A percentile compares a stretch with the other conserved stretches of the same genome.
Conservation (phyloP, 371 early-diverging fungal genomes). For the Mucor mucedo region DNA sequence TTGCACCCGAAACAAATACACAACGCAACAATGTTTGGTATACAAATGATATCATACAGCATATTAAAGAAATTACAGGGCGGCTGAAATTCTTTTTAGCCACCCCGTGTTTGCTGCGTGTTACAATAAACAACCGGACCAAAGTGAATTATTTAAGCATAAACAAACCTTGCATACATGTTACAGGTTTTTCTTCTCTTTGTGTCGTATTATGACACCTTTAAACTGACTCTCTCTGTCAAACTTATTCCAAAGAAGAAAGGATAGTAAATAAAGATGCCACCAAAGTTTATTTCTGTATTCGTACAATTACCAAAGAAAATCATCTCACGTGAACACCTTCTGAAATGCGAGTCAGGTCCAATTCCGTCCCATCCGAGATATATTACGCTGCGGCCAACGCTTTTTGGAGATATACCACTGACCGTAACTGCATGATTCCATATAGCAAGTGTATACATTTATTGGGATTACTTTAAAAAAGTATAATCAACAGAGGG, state of each 20-base stretch:
- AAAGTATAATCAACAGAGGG: no score
- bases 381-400: no score
- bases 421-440: no score
- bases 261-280: not conserved
- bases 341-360: no score
- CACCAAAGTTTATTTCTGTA: no score
- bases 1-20: constrained; percentile 2
- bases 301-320: no score
- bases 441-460: no score
- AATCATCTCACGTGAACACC: no score
- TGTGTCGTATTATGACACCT: constrained; percentile 3
- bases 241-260: not conserved
- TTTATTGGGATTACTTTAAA: no score
- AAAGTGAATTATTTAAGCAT: not conserved
- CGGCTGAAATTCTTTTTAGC: not conserved
- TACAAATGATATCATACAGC: constrained; percentile 2
- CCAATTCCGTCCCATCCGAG: no score
- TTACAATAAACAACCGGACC: not conserved
- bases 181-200: not conserved
- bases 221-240: not conserved
- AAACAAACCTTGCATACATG: not conserved
- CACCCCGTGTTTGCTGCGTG: not conserved
- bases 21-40: constrained; percentile 4
- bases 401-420: no score
- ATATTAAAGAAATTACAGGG: not conserved